Percentiles rank a stretch among this genome's conserved stretches.
Conservation (phyloP, 1,284 basidiomycete species). For the Microbotryum lychnidis-dioicae region DNA sequence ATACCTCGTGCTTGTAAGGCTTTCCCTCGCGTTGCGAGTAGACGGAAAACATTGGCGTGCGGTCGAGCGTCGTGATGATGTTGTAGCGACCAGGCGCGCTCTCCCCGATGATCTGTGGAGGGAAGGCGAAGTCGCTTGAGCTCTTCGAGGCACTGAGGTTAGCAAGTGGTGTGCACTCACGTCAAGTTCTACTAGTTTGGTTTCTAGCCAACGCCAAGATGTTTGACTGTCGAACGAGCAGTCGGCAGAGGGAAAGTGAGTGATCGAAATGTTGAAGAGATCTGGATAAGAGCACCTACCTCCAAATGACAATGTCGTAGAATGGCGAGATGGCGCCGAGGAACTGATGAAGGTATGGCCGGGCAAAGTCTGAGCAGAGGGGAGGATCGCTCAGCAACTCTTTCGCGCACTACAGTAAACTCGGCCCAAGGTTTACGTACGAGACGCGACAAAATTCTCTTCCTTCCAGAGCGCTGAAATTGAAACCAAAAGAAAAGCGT, state of each 20-base stretch:
- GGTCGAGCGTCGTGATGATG: conserved; percentile 52
- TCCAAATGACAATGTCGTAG: conserved; percentile 83
- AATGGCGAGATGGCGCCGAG: conserved; percentile 64
- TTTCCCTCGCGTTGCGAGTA: conserved; percentile 65
- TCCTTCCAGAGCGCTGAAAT: conserved; percentile 17
- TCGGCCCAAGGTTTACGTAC: neutral
- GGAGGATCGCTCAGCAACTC: conserved; percentile 72
- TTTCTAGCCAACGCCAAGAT: conserved; percentile 84
- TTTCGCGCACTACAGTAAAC: conserved; percentile 47
- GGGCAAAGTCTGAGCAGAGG: conserved; percentile 65
- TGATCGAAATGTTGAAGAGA: too few species aligned
- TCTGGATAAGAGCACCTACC: conserved; percentile 30
- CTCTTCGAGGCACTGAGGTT: neutral
- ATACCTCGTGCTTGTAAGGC: conserved; percentile 57
- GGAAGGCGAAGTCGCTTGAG: conserved; percentile 40
- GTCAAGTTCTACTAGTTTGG: conserved; percentile 74
- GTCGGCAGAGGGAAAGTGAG: too few species aligned
- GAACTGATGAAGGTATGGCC: conserved; percentile 76
- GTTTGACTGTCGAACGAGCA: conserved; percentile 51
- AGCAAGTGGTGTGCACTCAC: neutral
- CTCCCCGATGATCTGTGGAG: conserved; percentile 36
- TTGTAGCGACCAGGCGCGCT: conserved; percentile 7
- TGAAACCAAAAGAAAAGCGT: neutral
- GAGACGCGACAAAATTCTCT: conserved; percentile 8
- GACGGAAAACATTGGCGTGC: conserved; percentile 80